Percentiles rank a stretch among this genome's conserved stretches.
These are phyloP conservation scores for Macrotyloma uniflorum DNA, from an alignment of 306 rosid species.

Conservation along the genomic window DNA sequence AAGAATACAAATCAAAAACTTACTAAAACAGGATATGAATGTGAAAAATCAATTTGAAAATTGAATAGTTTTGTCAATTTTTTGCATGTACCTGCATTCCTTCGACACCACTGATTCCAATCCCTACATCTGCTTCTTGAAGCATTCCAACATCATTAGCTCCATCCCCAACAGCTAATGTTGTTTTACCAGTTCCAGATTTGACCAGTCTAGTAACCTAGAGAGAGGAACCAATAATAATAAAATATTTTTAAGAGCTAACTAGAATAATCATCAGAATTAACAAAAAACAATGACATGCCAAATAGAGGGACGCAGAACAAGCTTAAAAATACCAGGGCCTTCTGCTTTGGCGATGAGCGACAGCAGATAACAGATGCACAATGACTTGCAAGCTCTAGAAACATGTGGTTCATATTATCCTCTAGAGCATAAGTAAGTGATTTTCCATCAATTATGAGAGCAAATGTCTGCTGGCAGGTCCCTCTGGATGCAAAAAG, in stretches of 20 bases:
- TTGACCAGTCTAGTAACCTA: slow-evolving; percentile 93
- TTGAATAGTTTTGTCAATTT: slow-evolving; percentile 1
- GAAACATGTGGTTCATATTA: slow-evolving; percentile 58
- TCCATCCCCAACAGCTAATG: slow-evolving; percentile 92
- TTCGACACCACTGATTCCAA: slow-evolving; percentile 93
- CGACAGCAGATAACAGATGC: slow-evolving; percentile 95
- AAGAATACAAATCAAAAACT: not conserved
- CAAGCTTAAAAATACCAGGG: slow-evolving; percentile 59
- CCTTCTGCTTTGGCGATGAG: slow-evolving; percentile 96
- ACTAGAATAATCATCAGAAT: not conserved
- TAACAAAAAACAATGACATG: not conserved
- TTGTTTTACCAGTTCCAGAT: slow-evolving; percentile 82
- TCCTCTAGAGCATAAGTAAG: slow-evolving; percentile 65
- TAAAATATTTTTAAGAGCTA: not conserved
- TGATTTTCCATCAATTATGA: slow-evolving; percentile 90
- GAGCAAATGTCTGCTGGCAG: slow-evolving; percentile 66
- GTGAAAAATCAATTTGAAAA: slow-evolving; percentile 19
- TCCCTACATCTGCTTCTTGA: slow-evolving; percentile 93
- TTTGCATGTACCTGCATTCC: slow-evolving; percentile 88
- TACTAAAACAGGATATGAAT: not conserved
- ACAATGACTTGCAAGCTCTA: slow-evolving; percentile 73
- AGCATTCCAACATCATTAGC: slow-evolving; percentile 99
- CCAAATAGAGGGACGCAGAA: slow-evolving; percentile 26
- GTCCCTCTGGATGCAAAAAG: slow-evolving; percentile 56
- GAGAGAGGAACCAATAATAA: slow-evolving; percentile 7